Evolutionary conservation across 805 yeast genomes (phyloP).

Genomic region (Candida bentonensis): DNA sequence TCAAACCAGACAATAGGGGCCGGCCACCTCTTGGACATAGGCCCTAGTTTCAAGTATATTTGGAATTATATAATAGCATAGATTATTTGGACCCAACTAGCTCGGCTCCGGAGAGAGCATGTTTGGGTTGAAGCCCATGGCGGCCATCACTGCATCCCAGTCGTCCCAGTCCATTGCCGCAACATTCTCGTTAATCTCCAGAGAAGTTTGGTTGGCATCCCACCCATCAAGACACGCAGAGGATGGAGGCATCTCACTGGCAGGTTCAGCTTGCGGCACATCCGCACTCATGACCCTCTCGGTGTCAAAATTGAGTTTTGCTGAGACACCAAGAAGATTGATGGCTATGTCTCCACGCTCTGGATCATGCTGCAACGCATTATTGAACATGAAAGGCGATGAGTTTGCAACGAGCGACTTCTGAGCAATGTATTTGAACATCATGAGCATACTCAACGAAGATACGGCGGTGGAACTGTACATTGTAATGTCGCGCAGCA

Average conservation of each 20-base stretch:
- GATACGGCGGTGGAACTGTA: background rate
- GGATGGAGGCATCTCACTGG: background rate
- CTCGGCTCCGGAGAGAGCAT: no score
- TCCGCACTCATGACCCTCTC: background rate
- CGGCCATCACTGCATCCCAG: background rate
- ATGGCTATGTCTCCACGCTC: background rate
- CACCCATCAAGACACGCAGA: background rate
- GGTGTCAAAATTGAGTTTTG: background rate
- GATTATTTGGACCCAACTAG: background rate
- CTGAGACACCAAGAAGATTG: background rate
- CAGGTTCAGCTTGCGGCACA: background rate
- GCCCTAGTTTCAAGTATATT: background rate
- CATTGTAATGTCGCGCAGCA: background rate
- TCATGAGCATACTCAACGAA: background rate
- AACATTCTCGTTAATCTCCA: background rate
- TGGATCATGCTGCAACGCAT: background rate
- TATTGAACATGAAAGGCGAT: background rate
- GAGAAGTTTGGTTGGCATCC: background rate
- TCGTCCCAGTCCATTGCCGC: background rate
- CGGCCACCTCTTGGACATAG: background rate
- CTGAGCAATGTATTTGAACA: constrained; percentile 1
- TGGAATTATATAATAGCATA: background rate
- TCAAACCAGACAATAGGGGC: background rate
- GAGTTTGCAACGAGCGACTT: background rate
- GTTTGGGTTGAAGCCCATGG: background rate